phyloP scores from a whole-genome alignment of 2,329 filamentous ascomycete genomes.

The Bipolaris cookei region DNA sequence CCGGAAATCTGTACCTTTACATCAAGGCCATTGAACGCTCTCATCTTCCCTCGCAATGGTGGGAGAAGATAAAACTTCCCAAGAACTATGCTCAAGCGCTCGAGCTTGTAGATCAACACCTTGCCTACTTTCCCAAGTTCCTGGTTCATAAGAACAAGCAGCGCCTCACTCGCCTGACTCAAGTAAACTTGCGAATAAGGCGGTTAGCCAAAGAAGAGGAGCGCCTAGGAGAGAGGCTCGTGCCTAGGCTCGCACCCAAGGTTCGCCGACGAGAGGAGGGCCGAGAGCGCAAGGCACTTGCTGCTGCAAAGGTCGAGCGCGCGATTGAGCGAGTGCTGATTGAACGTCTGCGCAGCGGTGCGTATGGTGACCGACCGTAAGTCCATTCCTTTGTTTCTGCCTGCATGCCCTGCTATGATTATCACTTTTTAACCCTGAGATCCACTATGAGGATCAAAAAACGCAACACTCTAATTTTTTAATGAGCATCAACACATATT shows the following conservation, averaged over 20 bases:
- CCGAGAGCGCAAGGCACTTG: slow-evolving; percentile 57
- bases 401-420: slow-evolving; percentile 11
- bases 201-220: slow-evolving; percentile 88
- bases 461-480: slow-evolving; percentile 17
- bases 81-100: slow-evolving; percentile 91
- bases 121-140: slow-evolving; percentile 93
- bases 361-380: slow-evolving; percentile 86
- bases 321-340: slow-evolving; percentile 96
- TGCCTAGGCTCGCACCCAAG: slow-evolving; percentile 91
- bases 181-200: slow-evolving; percentile 80
- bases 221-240: slow-evolving; percentile 83
- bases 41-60: slow-evolving; percentile 84
- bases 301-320: slow-evolving; percentile 87
- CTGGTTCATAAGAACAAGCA: slow-evolving; percentile 96
- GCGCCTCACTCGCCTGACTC: slow-evolving; percentile 86
- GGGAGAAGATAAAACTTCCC: slow-evolving; percentile 90
- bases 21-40: slow-evolving; percentile 81
- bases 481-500: slow-evolving; percentile 9
- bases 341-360: slow-evolving; percentile 86
- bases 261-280: slow-evolving; percentile 63
- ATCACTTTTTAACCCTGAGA: slow-evolving; percentile 21
- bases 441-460: slow-evolving; percentile 17
- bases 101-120: slow-evolving; percentile 67
- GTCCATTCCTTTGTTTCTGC: not conserved
- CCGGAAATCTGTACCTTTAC: slow-evolving; percentile 88